These are phyloP conservation scores for Pestalotiopsis fici DNA, from an alignment of 2,329 filamentous ascomycete species.

Conservation along the genomic window DNA sequence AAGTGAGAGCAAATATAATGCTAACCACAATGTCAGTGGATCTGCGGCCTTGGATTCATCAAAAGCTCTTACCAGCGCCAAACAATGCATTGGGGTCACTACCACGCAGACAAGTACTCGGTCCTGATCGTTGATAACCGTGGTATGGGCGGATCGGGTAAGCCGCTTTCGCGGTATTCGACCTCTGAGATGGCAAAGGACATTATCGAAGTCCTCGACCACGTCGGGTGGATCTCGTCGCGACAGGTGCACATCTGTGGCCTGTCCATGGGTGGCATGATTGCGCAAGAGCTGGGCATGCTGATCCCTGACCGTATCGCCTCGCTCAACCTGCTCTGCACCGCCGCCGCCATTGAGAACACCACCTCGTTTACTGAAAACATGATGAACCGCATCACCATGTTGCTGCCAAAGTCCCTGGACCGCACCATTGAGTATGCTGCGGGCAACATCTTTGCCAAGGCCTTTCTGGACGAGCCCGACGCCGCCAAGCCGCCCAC, in stretches of 20 bases:
- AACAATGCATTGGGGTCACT: slow-evolving; percentile 79
- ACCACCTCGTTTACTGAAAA: slow-evolving; percentile 66
- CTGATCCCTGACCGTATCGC: slow-evolving; percentile 53
- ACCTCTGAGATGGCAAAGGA: slow-evolving; percentile 86
- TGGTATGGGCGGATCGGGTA: slow-evolving; percentile 79
- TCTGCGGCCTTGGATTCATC: slow-evolving; percentile 77
- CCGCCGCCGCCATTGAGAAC: slow-evolving; percentile 62
- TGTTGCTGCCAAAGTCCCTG: slow-evolving; percentile 70
- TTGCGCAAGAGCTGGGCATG: slow-evolving; percentile 75
- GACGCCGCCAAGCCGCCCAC: slow-evolving; percentile 59
- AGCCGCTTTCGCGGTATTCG: slow-evolving; percentile 75
- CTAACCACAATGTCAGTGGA: slow-evolving; percentile 52
- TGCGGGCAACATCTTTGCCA: slow-evolving; percentile 66
- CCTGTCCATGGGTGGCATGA: slow-evolving; percentile 89
- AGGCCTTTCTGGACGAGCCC: slow-evolving; percentile 60
- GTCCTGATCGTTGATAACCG: slow-evolving; percentile 82
- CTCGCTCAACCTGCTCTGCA: slow-evolving; percentile 62
- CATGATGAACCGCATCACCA: slow-evolving; percentile 53
- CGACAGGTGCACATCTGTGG: slow-evolving; percentile 68
- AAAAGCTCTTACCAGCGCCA: slow-evolving; percentile 79
- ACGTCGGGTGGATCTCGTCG: slow-evolving; percentile 64
- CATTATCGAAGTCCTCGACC: slow-evolving; percentile 64
- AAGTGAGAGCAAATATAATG: background rate
- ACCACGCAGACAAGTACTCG: slow-evolving; percentile 66
- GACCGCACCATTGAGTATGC: slow-evolving; percentile 67